Evolutionary conservation across 768 basidiomycete species (phyloP), one percentile per base, ranked within the genome.

Genomic region (Kwoniella bestiolae): DNA sequence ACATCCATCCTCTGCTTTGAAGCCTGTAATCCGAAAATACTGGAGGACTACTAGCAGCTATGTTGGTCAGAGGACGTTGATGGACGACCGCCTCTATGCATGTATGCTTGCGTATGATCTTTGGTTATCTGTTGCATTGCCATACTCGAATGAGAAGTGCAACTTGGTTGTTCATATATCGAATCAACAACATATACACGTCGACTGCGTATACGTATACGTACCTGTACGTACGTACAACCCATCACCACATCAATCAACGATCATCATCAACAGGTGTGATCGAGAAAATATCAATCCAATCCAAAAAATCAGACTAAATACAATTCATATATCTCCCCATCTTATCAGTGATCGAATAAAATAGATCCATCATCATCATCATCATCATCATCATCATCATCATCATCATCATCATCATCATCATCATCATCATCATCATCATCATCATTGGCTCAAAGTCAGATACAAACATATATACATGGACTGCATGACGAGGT

Each of bases 241-340:
- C 25, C 23, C n/a, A 11, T 51, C 23, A 51, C 14, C 14, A 23
- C 12, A 7, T 31, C 50, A 28, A 52, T 28, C 23, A 28, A 11
- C 31, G 32, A 55, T 34, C 52, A 35, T 34, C 14, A 3, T 18
- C 31, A 38, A 21, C 21, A 35, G 34, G 6, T 23, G 32, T 55
- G 31, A 59, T 32, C 23, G 57, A 47, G 44, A 47, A 50, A 57
- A 41, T 25, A 14, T 6, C 12, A 57, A 57, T 32, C 38, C n/a
- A 46, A 57, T n/a, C 5, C 28, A 2, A 41, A 14, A 38, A n/a
- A 23, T 26, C n/a, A 56, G 12, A 41, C 50, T 49, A 49, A 3
- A 47, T 11, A 21, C 46, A 49, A 11, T 21, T n/a, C 23, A 49
- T 26, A n/a, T n/a, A n/a, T n/a, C n/a, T n/a, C n/a, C 25, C n/a